These are phyloP conservation scores for Acidomyces sp. DNA, from an alignment of 495 filamentous ascomycete species.

Conservation along the genomic window DNA sequence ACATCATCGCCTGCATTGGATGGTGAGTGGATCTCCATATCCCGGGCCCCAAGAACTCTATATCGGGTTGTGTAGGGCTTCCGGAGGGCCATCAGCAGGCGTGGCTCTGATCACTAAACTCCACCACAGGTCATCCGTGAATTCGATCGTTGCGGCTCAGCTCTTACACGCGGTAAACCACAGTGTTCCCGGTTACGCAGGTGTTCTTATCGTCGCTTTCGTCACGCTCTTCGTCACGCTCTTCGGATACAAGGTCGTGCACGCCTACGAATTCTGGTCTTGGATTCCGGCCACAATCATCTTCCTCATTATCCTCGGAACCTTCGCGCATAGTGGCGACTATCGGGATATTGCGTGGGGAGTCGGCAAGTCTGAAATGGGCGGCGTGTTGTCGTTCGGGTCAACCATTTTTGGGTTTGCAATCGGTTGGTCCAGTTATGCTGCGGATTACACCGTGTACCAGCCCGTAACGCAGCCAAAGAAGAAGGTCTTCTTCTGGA, in stretches of 20 bases:
- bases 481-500: conserved; percentile 51
- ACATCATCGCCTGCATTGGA: conserved; percentile 62
- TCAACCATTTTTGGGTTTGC: conserved; percentile 65
- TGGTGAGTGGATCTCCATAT: conserved; percentile 42
- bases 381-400: conserved; percentile 56
- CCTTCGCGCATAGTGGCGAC: conserved; percentile 60
- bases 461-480: conserved; percentile 50
- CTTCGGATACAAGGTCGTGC: conserved; percentile 73
- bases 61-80: too few species aligned
- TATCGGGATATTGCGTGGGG: conserved; percentile 56
- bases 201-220: conserved; percentile 63
- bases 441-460: conserved; percentile 76
- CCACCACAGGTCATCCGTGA: conserved; percentile 44
- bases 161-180: conserved; percentile 64
- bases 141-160: conserved; percentile 73
- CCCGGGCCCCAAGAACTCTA: too few species aligned
- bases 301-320: conserved; percentile 62
- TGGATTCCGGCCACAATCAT: conserved; percentile 69
- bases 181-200: conserved; percentile 57
- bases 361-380: conserved; percentile 48
- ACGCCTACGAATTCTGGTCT: conserved; percentile 63
- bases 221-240: conserved; percentile 58
- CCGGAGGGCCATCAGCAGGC: too few species aligned
- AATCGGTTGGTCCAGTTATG: conserved; percentile 68
- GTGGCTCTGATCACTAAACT: too few species aligned